phyloP scores from a whole-genome alignment of 768 basidiomycete genomes.

The Phallus indusiatus region DNA sequence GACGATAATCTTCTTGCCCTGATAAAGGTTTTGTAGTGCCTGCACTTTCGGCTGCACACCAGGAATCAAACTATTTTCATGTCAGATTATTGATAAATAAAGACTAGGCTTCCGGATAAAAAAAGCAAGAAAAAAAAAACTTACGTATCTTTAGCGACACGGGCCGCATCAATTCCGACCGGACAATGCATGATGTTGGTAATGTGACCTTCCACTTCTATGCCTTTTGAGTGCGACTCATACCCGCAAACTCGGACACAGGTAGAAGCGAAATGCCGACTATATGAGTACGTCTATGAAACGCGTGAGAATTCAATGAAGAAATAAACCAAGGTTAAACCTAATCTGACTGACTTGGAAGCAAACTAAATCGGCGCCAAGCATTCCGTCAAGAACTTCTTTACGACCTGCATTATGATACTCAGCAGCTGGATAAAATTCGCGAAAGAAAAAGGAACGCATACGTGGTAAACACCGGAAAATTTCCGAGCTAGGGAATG shows the following conservation, averaged over 20 bases:
- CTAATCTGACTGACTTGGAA: slow-evolving; percentile 56
- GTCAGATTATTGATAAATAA: not conserved
- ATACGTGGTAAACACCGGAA: slow-evolving; percentile 87
- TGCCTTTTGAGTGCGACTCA: slow-evolving; percentile 46
- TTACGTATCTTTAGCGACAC: slow-evolving; percentile 74
- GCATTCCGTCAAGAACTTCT: slow-evolving; percentile 96
- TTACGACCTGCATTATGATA: slow-evolving; percentile 47
- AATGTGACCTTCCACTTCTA: slow-evolving; percentile 83
- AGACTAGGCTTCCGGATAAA: not conserved
- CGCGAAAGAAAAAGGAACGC: slow-evolving; percentile 25
- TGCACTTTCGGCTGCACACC: slow-evolving; percentile 88
- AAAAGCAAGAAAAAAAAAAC: slow-evolving; percentile 16
- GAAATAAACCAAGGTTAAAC: not conserved
- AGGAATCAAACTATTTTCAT: slow-evolving; percentile 44
- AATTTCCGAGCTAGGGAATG: slow-evolving; percentile 94
- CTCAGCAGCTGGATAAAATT: not conserved
- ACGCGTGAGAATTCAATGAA: not conserved
- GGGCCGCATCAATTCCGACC: slow-evolving; percentile 89
- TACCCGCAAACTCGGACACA: slow-evolving; percentile 96
- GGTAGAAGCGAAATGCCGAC: slow-evolving; percentile 88
- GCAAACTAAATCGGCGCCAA: slow-evolving; percentile 91
- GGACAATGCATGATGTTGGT: slow-evolving; percentile 83
- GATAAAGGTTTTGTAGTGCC: slow-evolving; percentile 73
- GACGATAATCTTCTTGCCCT: slow-evolving; percentile 97
- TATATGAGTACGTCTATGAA: slow-evolving; percentile 79